phyloP scores from a whole-genome alignment of 441 rosid genomes.

The Euphorbia neoarborescens region DNA sequence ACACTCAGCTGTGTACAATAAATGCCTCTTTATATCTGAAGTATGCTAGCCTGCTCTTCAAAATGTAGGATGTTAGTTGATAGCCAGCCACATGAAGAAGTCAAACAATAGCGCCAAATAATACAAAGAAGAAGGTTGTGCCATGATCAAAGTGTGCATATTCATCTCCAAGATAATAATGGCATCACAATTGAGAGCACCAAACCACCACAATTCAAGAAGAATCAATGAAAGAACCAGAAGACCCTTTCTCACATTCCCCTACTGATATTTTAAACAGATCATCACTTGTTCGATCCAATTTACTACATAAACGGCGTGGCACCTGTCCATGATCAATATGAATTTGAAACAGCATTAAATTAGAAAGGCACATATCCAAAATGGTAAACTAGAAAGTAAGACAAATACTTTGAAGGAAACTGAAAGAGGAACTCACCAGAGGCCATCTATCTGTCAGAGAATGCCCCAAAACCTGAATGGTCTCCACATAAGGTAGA shows the following conservation, averaged over 20 bases:
- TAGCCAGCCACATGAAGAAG: constrained; percentile 12
- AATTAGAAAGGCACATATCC: background rate
- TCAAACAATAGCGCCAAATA: constrained; percentile 13
- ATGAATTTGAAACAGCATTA: background rate
- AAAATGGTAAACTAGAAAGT: background rate
- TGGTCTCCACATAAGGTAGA: constrained; percentile 43
- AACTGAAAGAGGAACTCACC: constrained; percentile 36
- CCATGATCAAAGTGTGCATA: constrained; percentile 27
- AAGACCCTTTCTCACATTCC: constrained; percentile 52
- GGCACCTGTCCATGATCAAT: constrained; percentile 42
- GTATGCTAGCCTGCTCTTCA: constrained; percentile 20
- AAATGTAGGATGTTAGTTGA: constrained; percentile 27
- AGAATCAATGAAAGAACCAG: constrained; percentile 36
- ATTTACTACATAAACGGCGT: constrained; percentile 64
- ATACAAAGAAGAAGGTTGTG: constrained; percentile 21
- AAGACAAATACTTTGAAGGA: background rate
- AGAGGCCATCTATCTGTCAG: constrained; percentile 59
- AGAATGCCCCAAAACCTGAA: constrained; percentile 52
- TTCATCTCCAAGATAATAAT: constrained; percentile 17
- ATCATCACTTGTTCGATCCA: constrained; percentile 39
- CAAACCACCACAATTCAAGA: constrained; percentile 24
- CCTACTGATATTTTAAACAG: constrained; percentile 52
- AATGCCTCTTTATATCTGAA: constrained; percentile 26
- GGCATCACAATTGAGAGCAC: constrained; percentile 10
- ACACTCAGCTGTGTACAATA: constrained; percentile 23